Evolutionary conservation across 345 rosid genomes (phyloP), one percentile per base, ranked within the genome.

Genomic region (Eucalyptus coolabah): DNA sequence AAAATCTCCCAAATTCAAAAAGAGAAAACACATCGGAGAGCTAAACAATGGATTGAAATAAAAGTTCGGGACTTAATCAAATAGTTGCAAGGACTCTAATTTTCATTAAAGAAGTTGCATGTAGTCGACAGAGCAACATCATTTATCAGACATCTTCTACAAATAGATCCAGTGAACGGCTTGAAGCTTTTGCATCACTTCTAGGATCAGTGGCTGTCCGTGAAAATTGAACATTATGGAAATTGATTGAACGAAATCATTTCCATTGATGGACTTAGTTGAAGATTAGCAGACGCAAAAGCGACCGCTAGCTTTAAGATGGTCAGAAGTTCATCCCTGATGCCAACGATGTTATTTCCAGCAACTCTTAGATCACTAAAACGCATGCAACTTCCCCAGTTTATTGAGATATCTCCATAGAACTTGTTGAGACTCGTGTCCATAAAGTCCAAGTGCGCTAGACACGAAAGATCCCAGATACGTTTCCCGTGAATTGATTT

Each of bases 351-450:
- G 10, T 87, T 81, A 40, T 92, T 94, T 44, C 63, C 87, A 47
- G 88, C 90, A 63, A 89, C 37, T 16, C 21, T 72, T 7, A 89
- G 87, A 86, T 86, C n/a, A 16, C 60, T 56, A 24, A 89, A 19
- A 26, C 86, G 5, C 5, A 50, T 53, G 88, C 87, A 91, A 23
- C 85, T 86, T 9, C 91, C 91, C 94, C 94, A 91, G 30, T 83
- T 93, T 11, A 88, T 44, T 37, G 93, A 88, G 42, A 93, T 28
- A 34, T 88, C 81, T 6, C 95, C 95, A 8, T 47, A 88, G 21
- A 93, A 88, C 23, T 50, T 87, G 86, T 93, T 93, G 77, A 87
- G 4, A 87, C 93, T 92, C 67, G 92, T 49, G 53, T 92, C 93
- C 23, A 88, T 24, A 26, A 80, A 93, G 11, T 59, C 56, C 42